Conservation (phyloP, 2,329 filamentous ascomycete species). For the Fulvia fulva region DNA sequence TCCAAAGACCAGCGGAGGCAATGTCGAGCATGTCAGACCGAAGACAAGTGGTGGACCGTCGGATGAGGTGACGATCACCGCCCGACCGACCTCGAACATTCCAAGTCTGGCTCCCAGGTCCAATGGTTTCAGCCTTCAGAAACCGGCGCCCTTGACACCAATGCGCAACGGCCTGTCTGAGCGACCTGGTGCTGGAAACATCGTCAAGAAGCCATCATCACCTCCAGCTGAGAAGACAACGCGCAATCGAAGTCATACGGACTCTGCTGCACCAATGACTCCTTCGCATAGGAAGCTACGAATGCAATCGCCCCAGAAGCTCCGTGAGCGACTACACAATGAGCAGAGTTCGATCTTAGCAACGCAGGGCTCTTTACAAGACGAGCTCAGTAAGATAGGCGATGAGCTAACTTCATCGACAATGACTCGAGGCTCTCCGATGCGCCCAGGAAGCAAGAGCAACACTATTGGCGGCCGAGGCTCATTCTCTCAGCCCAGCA, state of each 20-base stretch:
- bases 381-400: slow-evolving; percentile 74
- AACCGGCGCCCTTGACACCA: slow-evolving; percentile 38
- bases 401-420: slow-evolving; percentile 63
- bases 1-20: slow-evolving; percentile 21
- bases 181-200: slow-evolving; percentile 48
- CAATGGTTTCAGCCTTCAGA: slow-evolving; percentile 34
- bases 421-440: slow-evolving; percentile 10
- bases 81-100: slow-evolving; percentile 44
- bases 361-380: slow-evolving; percentile 65
- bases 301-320: slow-evolving; percentile 61
- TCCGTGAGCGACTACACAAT: slow-evolving; percentile 76
- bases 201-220: slow-evolving; percentile 59
- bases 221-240: slow-evolving; percentile 26
- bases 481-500: slow-evolving; percentile 17
- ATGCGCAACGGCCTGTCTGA: slow-evolving; percentile 49
- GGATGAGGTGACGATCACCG: slow-evolving; percentile 27
- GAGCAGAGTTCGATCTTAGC: slow-evolving; percentile 72
- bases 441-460: slow-evolving; percentile 10
- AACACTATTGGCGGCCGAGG: slow-evolving; percentile 19
- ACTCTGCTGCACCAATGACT: slow-evolving; percentile 5
- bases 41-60: slow-evolving; percentile 25
- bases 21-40: slow-evolving; percentile 24
- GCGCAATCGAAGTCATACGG: slow-evolving; percentile 15
- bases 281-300: slow-evolving; percentile 51
- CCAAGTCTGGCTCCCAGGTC: slow-evolving; percentile 41